Evolutionary conservation across 164 flowering plant genomes (phyloP), one percentile per base, ranked within the genome.

Genomic region (Sedum album): DNA sequence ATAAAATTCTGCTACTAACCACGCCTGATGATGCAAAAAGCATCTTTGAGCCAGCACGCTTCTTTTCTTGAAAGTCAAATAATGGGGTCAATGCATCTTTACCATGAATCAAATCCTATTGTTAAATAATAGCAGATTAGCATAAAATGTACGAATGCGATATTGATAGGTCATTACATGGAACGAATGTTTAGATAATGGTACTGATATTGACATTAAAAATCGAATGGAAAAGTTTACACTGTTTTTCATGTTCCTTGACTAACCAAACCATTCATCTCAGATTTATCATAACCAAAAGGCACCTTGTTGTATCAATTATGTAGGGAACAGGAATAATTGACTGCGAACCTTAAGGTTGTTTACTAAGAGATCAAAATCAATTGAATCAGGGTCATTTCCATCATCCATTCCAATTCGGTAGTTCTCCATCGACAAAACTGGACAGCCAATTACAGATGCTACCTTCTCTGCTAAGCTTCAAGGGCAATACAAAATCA

Each of bases 381-480:
- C 97, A 68, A 92, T 88, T 15, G 91, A 84, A 76, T 85, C 83
- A 76, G 85, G 77, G 71, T 84, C 99, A 74, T 86, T 88, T 72
- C 87, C 91, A n/a, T 92, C 97, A 70, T 95, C 97, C 68, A 79
- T 79, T 69, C 91, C 96, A 74, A 71, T 79, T 28, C 94, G 87
- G 77, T 95, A 95, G 74, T 92, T 88, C 85, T 95, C 99, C 99
- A 95, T 95, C 18, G 92, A 84, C 55, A 95, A 66, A 65, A 89
- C 85, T 66, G 79, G 76, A 77, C 97, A 90, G 57, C 96, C 96
- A 83, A 95, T 82, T 18, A 95, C 99, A 72, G 99, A 95, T 65
- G 94, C 89, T 49, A 95, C 96, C 82, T 92, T 95, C 83, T 95
- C 97, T 77, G 96, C 83, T 80, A 92, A 86, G 87, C 99, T 94